Conservation (phyloP, 495 filamentous ascomycete species). For the Amniculicola lignicola region DNA sequence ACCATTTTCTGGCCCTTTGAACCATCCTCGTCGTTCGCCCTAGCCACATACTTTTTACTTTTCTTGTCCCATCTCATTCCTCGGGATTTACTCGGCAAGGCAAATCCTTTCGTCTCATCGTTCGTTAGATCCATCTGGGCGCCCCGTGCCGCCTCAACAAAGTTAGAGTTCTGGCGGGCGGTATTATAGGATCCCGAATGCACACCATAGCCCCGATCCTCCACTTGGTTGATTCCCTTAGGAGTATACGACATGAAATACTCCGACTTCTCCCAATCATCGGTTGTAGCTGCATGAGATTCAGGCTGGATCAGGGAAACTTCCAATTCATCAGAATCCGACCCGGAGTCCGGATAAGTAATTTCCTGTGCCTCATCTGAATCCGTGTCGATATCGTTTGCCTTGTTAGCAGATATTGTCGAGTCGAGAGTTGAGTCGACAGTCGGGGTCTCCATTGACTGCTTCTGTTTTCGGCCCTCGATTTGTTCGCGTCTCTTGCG, state of each 20-base stretch:
- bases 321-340: conserved; percentile 62
- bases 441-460: conserved; percentile 17
- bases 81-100: conserved; percentile 60
- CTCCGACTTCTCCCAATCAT: conserved; percentile 74
- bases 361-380: conserved; percentile 6
- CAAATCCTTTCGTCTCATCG: conserved; percentile 74
- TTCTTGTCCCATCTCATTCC: conserved; percentile 96
- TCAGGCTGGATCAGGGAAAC: conserved; percentile 68
- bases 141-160: conserved; percentile 75
- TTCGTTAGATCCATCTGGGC: conserved; percentile 85
- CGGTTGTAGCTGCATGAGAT: conserved; percentile 39
- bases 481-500: conserved; percentile 62
- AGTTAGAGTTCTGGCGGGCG: conserved; percentile 58
- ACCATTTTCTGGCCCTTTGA: conserved; percentile 81
- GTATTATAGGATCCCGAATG: conserved; percentile 65
- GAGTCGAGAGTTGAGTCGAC: conserved; percentile 19
- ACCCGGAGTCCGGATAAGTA: conserved; percentile 33
- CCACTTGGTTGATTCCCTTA: conserved; percentile 66
- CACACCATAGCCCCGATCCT: conserved; percentile 89
- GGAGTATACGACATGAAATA: conserved; percentile 96
- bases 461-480: conserved; percentile 45
- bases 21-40: conserved; percentile 91
- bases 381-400: conserved; percentile 23
- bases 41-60: conserved; percentile 85
- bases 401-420: conserved; percentile 24